Percentiles rank a stretch among this genome's conserved stretches.
Conservation (phyloP, 2,329 filamentous ascomycete genomes). For the Ceratocystis variospora region DNA sequence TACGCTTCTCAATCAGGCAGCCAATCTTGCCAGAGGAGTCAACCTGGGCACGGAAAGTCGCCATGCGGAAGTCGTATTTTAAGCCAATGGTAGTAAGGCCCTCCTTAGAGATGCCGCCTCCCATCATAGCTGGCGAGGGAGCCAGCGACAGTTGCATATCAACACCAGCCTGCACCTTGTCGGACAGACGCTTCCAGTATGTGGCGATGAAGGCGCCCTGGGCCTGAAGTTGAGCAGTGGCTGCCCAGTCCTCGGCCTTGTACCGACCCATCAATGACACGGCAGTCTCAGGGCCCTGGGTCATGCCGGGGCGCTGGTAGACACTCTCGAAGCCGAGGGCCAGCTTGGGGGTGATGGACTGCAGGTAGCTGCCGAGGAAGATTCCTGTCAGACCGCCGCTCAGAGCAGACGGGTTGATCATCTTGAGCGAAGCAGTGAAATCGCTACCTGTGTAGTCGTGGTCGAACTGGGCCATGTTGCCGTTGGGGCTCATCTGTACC, state of each 20-base stretch:
- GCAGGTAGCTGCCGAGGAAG: conserved; percentile 88
- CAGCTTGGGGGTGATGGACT: conserved; percentile 76
- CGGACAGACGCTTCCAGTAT: conserved; percentile 86
- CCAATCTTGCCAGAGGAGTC: conserved; percentile 90
- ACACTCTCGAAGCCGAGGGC: conserved; percentile 83
- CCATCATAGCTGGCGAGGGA: conserved; percentile 49
- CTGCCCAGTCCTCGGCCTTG: conserved; percentile 85
- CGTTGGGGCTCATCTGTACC: conserved; percentile 72
- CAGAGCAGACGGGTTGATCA: conserved; percentile 85
- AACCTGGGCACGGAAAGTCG: conserved; percentile 87
- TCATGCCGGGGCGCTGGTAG: conserved; percentile 77
- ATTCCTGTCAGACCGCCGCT: conserved; percentile 91
- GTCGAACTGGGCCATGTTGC: conserved; percentile 42
- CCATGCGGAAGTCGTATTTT: conserved; percentile 96
- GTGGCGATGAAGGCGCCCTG: conserved; percentile 79
- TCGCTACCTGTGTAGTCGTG: conserved; percentile 90
- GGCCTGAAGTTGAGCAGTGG: conserved; percentile 75
- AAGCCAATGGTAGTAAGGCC: conserved; percentile 82
- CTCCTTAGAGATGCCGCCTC: conserved; percentile 71
- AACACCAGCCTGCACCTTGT: conserved; percentile 91
- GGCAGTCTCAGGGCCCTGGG: conserved; percentile 77
- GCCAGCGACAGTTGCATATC: conserved; percentile 83
- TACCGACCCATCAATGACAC: conserved; percentile 86
- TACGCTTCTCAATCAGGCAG: conserved; percentile 87
- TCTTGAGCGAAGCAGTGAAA: conserved; percentile 86